A percentile compares a stretch with the other conserved stretches of the same genome.
These are phyloP conservation scores for Candida sphagnicola DNA, from an alignment of 805 yeast genomes.

Conservation along the genomic window DNA sequence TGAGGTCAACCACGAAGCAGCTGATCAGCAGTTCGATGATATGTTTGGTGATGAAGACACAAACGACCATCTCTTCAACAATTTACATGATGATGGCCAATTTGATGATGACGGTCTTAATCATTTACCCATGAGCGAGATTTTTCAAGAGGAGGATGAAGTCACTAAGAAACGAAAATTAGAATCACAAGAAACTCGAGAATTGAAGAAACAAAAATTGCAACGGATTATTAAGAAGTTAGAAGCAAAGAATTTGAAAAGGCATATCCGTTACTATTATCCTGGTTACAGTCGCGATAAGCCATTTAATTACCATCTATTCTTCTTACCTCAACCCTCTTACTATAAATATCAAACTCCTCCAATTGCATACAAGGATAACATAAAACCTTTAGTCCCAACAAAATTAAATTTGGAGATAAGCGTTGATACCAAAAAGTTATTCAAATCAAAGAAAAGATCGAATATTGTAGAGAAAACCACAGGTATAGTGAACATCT, in stretches of 20 bases:
- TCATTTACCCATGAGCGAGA: constrained; percentile 16
- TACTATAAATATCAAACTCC: constrained; percentile 54
- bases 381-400: constrained; percentile 50
- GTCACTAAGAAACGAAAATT: constrained; percentile 13
- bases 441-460: constrained; percentile 36
- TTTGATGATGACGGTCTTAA: constrained; percentile 20
- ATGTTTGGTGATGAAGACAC: constrained; percentile 29
- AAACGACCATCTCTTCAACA: constrained; percentile 16
- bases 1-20: constrained; percentile 11
- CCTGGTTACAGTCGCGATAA: constrained; percentile 59
- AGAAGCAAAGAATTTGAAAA: constrained; percentile 22
- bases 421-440: constrained; percentile 55
- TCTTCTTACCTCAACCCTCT: constrained; percentile 61
- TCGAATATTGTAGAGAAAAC: constrained; percentile 3
- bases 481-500: constrained; percentile 16
- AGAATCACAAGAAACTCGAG: constrained; percentile 17
- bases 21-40: constrained; percentile 38
- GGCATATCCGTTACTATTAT: constrained; percentile 45
- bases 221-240: constrained; percentile 21
- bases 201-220: constrained; percentile 26
- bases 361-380: constrained; percentile 25
- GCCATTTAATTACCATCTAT: constrained; percentile 58
- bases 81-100: constrained; percentile 7
- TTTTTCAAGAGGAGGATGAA: constrained; percentile 16
- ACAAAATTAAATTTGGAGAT: constrained; percentile 57